Percentiles rank a stretch among this genome's conserved stretches.
phyloP scores from a whole-genome alignment of 2,329 filamentous ascomycete genomes.

The Nothopassalora personata region DNA sequence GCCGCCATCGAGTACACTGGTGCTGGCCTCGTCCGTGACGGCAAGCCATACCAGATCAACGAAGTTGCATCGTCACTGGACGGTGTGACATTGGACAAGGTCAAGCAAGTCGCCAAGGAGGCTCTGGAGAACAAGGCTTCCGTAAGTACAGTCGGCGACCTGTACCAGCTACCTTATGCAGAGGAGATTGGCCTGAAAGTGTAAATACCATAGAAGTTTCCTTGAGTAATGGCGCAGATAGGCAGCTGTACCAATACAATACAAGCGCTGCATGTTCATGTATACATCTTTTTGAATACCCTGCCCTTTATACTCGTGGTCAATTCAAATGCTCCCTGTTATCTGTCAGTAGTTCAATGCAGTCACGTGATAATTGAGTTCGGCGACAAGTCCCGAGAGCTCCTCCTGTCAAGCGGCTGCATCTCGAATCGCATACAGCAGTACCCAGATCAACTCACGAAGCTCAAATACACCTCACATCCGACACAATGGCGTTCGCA shows the following conservation, averaged over 20 bases:
- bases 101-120: conserved; percentile 87
- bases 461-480: conserved; percentile 17
- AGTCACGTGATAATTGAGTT: background rate
- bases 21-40: conserved; percentile 72
- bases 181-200: conserved; percentile 91
- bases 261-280: conserved; percentile 13
- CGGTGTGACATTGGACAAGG: conserved; percentile 72
- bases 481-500: conserved; percentile 82
- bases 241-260: conserved; percentile 31
- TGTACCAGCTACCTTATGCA: conserved; percentile 84
- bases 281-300: background rate
- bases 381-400: background rate
- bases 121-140: conserved; percentile 84
- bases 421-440: conserved; percentile 3
- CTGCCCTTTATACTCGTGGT: background rate
- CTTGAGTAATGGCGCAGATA: conserved; percentile 27
- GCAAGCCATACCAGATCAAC: conserved; percentile 77
- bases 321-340: background rate
- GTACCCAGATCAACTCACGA: conserved; percentile 8
- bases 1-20: conserved; percentile 78
- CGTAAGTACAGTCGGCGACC: conserved; percentile 83
- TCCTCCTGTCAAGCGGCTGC: background rate
- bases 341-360: background rate
- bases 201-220: conserved; percentile 54
- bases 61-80: conserved; percentile 74